Evolutionary conservation across 768 basidiomycete genomes (phyloP).

Genomic region (Tylopilus sp.): DNA sequence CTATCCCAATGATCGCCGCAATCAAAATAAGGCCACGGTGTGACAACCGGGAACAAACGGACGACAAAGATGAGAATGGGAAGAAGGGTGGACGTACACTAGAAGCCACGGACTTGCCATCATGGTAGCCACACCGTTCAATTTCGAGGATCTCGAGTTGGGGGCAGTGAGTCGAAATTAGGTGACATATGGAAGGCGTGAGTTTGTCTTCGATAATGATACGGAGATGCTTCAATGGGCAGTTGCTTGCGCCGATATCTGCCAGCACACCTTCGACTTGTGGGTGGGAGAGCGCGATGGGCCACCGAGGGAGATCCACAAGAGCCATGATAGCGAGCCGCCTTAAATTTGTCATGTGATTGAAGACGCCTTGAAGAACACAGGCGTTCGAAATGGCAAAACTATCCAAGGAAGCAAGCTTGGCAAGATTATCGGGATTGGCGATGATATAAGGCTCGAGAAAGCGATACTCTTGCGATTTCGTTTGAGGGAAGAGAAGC

Average conservation of each 20-base stretch:
- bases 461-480: constrained; percentile 23
- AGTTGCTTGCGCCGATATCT: constrained; percentile 31
- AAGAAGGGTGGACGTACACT: constrained; percentile 29
- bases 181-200: constrained; percentile 28
- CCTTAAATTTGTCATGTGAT: constrained; percentile 27
- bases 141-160: constrained; percentile 33
- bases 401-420: constrained; percentile 33
- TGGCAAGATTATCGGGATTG: constrained; percentile 20
- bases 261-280: constrained; percentile 30
- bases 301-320: constrained; percentile 35
- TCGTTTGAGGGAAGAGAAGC: constrained; percentile 30
- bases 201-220: constrained; percentile 36
- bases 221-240: constrained; percentile 32
- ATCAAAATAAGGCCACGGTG: constrained; percentile 21
- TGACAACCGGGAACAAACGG: constrained; percentile 12
- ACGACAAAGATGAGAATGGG: constrained; percentile 10
- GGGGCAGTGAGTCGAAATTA: constrained; percentile 29
- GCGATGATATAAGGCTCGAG: constrained; percentile 23
- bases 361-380: constrained; percentile 26
- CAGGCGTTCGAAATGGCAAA: constrained; percentile 37
- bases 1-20: constrained; percentile 19
- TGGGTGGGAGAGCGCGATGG: constrained; percentile 32
- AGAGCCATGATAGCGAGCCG: constrained; percentile 32
- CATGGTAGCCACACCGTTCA: constrained; percentile 35
- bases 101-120: constrained; percentile 35